phyloP scores from a whole-genome alignment of 2,329 filamentous ascomycete species.

The Colletotrichum camelliae region DNA sequence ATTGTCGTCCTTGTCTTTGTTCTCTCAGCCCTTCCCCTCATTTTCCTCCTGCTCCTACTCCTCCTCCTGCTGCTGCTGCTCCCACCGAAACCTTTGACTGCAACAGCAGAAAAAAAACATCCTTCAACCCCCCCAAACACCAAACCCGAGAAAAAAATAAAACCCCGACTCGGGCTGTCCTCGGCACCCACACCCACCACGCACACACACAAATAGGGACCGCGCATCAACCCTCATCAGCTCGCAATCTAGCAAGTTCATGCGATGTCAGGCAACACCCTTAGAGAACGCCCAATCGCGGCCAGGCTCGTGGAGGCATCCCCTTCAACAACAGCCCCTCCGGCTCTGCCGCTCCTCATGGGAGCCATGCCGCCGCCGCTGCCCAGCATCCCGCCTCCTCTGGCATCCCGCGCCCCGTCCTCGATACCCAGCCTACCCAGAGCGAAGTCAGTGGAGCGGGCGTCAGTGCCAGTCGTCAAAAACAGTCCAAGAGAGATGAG shows the following conservation, averaged over 20 bases:
- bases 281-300: constrained; percentile 72
- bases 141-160: background rate
- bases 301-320: constrained; percentile 61
- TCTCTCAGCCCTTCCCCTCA: background rate
- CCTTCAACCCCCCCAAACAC: background rate
- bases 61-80: background rate
- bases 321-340: constrained; percentile 66
- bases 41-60: background rate
- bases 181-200: constrained; percentile 10
- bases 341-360: background rate
- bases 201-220: background rate
- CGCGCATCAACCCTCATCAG: constrained; percentile 18
- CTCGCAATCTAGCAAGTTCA: constrained; percentile 46
- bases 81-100: background rate
- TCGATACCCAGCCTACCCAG: constrained; percentile 61
- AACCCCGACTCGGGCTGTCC: background rate
- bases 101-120: background rate
- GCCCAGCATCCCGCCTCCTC: constrained; percentile 44
- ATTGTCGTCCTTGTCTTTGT: background rate
- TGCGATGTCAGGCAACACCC: constrained; percentile 64
- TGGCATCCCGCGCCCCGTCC: constrained; percentile 74
- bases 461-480: constrained; percentile 91
- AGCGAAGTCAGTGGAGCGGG: constrained; percentile 69
- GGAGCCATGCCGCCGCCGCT: background rate
- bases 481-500: constrained; percentile 98